Evolutionary conservation across 805 yeast species (phyloP).

Genomic region (Metschnikowia cerradonensis): DNA sequence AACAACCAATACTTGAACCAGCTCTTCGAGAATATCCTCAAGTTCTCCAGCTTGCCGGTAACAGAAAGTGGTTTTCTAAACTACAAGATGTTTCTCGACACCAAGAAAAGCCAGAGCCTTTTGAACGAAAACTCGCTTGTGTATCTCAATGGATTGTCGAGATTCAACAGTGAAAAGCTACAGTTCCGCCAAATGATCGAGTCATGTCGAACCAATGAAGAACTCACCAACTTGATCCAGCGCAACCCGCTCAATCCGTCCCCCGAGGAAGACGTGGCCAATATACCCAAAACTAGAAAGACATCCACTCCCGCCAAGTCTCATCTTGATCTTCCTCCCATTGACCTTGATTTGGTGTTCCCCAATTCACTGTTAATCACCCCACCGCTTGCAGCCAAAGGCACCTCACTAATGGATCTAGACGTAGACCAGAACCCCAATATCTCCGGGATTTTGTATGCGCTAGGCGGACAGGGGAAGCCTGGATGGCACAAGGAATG

Average conservation of each 20-base stretch:
- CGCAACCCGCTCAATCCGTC: slow-evolving; percentile 22
- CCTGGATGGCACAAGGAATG: slow-evolving; percentile 87
- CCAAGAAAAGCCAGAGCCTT: slow-evolving; percentile 15
- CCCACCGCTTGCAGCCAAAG: slow-evolving; percentile 6
- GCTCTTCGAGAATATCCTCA: slow-evolving; percentile 34
- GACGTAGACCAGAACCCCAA: slow-evolving; percentile 28
- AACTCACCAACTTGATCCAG: slow-evolving; percentile 31
- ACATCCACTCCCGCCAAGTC: background rate
- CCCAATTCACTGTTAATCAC: slow-evolving; percentile 10
- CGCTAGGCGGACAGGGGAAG: slow-evolving; percentile 56
- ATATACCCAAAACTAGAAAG: background rate
- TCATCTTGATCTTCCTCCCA: slow-evolving; percentile 18
- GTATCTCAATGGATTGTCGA: slow-evolving; percentile 31
- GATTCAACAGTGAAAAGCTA: slow-evolving; percentile 40
- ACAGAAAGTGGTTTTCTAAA: slow-evolving; percentile 12
- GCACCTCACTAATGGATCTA: slow-evolving; percentile 2
- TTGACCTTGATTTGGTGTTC: slow-evolving; percentile 30
- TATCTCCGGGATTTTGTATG: slow-evolving; percentile 50
- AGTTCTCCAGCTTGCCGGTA: slow-evolving; percentile 24
- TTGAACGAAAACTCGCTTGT: slow-evolving; percentile 24
- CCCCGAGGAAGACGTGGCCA: background rate
- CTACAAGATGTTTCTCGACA: slow-evolving; percentile 14
- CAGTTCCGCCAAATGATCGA: slow-evolving; percentile 40
- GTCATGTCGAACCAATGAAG: slow-evolving; percentile 37
- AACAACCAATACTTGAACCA: slow-evolving; percentile 41